Percentiles rank a stretch among this genome's conserved stretches.
Evolutionary conservation across 1,139 yeast species (phyloP).

Genomic region (Debaryomycetaceae sp.): DNA sequence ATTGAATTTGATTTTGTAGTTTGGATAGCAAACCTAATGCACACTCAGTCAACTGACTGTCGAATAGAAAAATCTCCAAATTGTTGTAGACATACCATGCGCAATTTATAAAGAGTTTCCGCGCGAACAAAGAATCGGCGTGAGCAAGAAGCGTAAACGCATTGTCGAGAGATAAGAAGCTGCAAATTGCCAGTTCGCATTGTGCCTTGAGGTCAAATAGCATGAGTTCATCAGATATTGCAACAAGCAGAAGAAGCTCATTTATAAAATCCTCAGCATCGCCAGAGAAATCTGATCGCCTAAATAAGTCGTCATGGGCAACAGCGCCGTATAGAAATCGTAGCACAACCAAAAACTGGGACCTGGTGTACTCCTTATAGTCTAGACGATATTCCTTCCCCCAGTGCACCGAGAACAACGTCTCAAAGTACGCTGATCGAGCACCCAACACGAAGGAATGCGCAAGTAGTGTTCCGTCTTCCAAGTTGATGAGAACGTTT

Average conservation of each 20-base stretch:
- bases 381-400: slow-evolving; percentile 18
- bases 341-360: slow-evolving; percentile 42
- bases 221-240: slow-evolving; percentile 54
- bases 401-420: slow-evolving; percentile 52
- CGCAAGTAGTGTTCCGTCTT: slow-evolving; percentile 30
- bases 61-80: slow-evolving; percentile 51
- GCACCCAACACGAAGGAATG: slow-evolving; percentile 43
- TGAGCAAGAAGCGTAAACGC: slow-evolving; percentile 46
- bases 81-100: slow-evolving; percentile 62
- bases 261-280: slow-evolving; percentile 35
- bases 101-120: slow-evolving; percentile 47
- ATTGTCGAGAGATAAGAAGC: slow-evolving; percentile 50
- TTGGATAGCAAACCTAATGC: slow-evolving; percentile 16
- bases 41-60: slow-evolving; percentile 22
- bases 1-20: slow-evolving; percentile 18
- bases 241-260: slow-evolving; percentile 47
- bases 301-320: slow-evolving; percentile 22
- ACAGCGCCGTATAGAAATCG: slow-evolving; percentile 49
- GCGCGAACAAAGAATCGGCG: slow-evolving; percentile 41
- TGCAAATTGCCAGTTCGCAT: slow-evolving; percentile 53
- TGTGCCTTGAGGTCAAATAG: slow-evolving; percentile 47
- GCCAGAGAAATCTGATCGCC: slow-evolving; percentile 14
- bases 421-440: slow-evolving; percentile 56
- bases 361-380: slow-evolving; percentile 31
- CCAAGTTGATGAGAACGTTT: slow-evolving; percentile 17